A percentile compares a stretch with the other conserved stretches of the same genome.
Conservation (phyloP, 352 stramenopile species). For the Globisporangium recalcitrans region DNA sequence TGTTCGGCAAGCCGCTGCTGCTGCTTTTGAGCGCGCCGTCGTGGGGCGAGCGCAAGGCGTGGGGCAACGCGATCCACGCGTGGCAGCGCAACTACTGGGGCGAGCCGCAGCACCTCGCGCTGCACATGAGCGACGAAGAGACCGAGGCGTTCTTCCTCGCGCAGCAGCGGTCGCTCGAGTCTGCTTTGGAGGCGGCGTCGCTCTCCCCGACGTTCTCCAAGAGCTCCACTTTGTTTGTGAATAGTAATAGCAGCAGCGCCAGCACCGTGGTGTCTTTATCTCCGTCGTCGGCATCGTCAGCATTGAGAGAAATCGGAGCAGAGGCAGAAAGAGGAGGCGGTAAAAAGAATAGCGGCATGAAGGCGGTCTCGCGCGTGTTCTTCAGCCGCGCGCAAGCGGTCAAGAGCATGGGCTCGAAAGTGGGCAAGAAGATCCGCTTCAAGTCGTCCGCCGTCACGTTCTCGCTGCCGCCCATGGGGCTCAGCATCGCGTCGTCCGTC, state of each 20-base stretch:
- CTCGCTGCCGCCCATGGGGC: slow-evolving; percentile 62
- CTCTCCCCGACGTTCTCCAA: neutral
- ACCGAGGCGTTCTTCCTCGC: slow-evolving; percentile 73
- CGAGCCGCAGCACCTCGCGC: slow-evolving; percentile 56
- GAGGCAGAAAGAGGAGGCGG: slow-evolving; percentile 3
- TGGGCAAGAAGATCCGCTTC: slow-evolving; percentile 66
- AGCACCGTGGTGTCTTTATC: slow-evolving; percentile 1
- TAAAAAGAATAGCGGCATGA: slow-evolving; percentile 15
- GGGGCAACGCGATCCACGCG: slow-evolving; percentile 83
- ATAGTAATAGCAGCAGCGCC: slow-evolving; percentile 2
- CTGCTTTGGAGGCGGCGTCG: slow-evolving; percentile 30
- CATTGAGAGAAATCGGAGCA: neutral
- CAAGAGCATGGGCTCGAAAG: slow-evolving; percentile 46
- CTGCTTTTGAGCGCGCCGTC: slow-evolving; percentile 66
- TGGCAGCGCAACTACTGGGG: slow-evolving; percentile 87
- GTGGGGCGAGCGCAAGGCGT: slow-evolving; percentile 74
- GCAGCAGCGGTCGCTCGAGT: slow-evolving; percentile 50
- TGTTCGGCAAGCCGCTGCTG: slow-evolving; percentile 48
- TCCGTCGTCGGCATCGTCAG: neutral
- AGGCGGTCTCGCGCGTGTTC: slow-evolving; percentile 38
- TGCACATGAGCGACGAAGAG: slow-evolving; percentile 47
- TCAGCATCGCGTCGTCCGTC: slow-evolving; percentile 59
- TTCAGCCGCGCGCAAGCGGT: slow-evolving; percentile 54
- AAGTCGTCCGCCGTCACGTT: slow-evolving; percentile 51
- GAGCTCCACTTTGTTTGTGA: slow-evolving; percentile 1